Conservation (phyloP, 371 early-diverging fungal species). For the Mortierella sp. region DNA sequence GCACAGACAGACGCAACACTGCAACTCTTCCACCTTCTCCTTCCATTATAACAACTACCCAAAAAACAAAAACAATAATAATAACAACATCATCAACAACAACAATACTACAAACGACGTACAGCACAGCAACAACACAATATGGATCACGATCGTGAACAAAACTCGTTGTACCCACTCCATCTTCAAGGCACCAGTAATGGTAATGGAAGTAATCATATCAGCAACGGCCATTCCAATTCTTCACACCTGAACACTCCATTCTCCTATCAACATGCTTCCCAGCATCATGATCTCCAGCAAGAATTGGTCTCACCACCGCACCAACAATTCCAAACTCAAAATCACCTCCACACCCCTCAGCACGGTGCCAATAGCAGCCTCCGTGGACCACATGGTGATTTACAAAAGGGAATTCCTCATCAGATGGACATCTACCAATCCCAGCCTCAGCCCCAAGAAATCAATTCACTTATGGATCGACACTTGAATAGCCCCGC, state of each 20-base stretch:
- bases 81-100: neutral
- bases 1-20: neutral
- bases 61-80: neutral
- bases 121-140: neutral
- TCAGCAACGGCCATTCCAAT: neutral
- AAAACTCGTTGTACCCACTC: slow-evolving; percentile 17
- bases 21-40: neutral
- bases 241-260: neutral
- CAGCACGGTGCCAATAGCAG: slow-evolving; percentile 18
- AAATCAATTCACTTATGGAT: slow-evolving; percentile 30
- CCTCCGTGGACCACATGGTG: slow-evolving; percentile 27
- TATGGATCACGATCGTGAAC: slow-evolving; percentile 29
- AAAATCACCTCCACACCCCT: slow-evolving; percentile 20
- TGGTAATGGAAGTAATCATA: slow-evolving; percentile 4
- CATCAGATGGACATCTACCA: slow-evolving; percentile 50
- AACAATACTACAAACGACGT: neutral
- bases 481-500: slow-evolving; percentile 37
- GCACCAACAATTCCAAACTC: slow-evolving; percentile 17
- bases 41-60: neutral
- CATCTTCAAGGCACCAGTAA: slow-evolving; percentile 10
- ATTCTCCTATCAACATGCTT: neutral
- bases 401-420: slow-evolving; percentile 36
- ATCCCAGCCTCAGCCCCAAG: slow-evolving; percentile 38
- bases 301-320: slow-evolving; percentile 12
- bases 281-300: slow-evolving; percentile 9